Evolutionary conservation across 1,284 basidiomycete species (phyloP).

Genomic region (Wallemia mellicola): DNA sequence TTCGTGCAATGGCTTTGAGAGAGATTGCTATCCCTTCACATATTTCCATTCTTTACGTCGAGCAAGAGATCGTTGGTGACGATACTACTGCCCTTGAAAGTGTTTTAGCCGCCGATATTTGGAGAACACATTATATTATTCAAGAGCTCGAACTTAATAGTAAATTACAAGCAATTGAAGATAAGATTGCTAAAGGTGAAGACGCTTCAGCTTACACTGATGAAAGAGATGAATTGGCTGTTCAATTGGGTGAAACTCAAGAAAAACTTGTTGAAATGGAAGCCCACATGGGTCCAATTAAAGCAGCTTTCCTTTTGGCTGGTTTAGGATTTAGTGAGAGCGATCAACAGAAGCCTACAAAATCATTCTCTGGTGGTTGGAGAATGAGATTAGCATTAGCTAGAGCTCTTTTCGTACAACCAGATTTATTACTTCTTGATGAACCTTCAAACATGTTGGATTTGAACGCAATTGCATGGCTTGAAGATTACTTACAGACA

Average conservation of each 20-base stretch:
- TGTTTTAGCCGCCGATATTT: conserved; percentile 85
- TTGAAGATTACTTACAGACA: conserved; percentile 80
- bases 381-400: conserved; percentile 58
- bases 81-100: conserved; percentile 74
- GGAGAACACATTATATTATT: conserved; percentile 61
- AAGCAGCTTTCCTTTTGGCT: conserved; percentile 65
- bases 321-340: conserved; percentile 71
- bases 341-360: conserved; percentile 56
- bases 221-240: conserved; percentile 49
- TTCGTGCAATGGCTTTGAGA: conserved; percentile 79
- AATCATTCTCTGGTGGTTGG: conserved; percentile 92
- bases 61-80: conserved; percentile 90
- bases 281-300: conserved; percentile 76
- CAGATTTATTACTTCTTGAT: conserved; percentile 53
- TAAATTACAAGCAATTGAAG: conserved; percentile 37
- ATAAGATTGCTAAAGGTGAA: conserved; percentile 9
- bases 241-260: conserved; percentile 72
- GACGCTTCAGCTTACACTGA: conserved; percentile 26
- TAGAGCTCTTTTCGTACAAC: conserved; percentile 67
- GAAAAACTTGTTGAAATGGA: conserved; percentile 81
- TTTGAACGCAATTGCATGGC: conserved; percentile 24
- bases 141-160: conserved; percentile 50
- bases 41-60: conserved; percentile 90
- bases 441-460: conserved; percentile 93
- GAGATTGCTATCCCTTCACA: conserved; percentile 77